Base-by-base conservation (phyloP, 1,284 basidiomycete genomes). In the Bondarzewia mesenterica region DNA sequence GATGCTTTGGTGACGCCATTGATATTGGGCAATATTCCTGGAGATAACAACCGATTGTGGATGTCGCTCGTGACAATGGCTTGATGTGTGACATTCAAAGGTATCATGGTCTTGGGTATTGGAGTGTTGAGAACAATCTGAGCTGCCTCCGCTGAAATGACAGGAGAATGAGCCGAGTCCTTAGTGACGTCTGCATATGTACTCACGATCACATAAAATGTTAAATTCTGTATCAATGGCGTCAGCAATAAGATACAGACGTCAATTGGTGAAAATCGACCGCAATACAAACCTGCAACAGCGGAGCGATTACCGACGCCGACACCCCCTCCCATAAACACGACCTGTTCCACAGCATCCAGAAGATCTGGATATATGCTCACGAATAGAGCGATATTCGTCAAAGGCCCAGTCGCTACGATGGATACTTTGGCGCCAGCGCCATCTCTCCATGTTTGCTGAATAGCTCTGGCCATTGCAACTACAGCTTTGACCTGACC, bases 271-370 rank as follows among this genome's bases (percentile, higher is more conserved):
- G 20, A 42, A 49, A 38, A 14, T 15, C 16, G 29, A 3, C 15
- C 21, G 26, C 7, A 21, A 16, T 26, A 59, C 70, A 41, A 49
- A 80, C 80, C 80, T 57, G 85, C 86, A 12, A 78, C 81, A 12
- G 87, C 69, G n/a, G 82, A 82, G 40, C 82, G 69, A 58, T 91
- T 92, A 0, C 89, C 89, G 12, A 87, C 60, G 4, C 89, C 89
- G n/a, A 89, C 80, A 1, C 80, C 85, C 35, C 89, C 89, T n/a
- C 90, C 89, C 89, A 93, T 92, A 58, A 90, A 88, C 4, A 90
- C 84, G 50, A 92, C 78, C 56, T 88, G 77, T 51, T 85, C 81
- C 4, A 91, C 68, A 7, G 73, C 82, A 2, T 71, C 71, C n/a
- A 89, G 58, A 7, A 93, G 67, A 37, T 88, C 78, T 0, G 85